Evolutionary conservation across 495 filamentous ascomycete genomes (phyloP).

Genomic region (Sordaria brevicollis): DNA sequence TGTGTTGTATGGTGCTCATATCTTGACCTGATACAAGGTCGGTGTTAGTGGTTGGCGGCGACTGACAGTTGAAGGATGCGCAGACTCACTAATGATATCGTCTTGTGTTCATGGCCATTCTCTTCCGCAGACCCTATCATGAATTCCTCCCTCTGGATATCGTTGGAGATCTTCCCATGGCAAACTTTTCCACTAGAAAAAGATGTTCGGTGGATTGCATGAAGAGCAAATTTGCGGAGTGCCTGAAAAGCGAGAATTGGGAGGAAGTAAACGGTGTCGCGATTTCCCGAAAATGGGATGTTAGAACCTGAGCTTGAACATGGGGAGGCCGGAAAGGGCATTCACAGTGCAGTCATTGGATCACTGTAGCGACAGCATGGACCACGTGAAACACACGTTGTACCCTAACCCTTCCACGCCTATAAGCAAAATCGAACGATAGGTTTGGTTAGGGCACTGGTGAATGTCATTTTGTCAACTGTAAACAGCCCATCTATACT

Average conservation of each 20-base stretch:
- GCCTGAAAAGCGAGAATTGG: background rate
- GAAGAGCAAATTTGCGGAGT: background rate
- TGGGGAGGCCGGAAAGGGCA: background rate
- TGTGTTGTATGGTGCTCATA: background rate
- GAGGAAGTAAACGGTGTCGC: background rate
- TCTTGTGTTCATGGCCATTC: background rate
- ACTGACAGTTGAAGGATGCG: background rate
- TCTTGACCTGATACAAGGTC: background rate
- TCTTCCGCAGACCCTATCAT: background rate
- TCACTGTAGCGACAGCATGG: background rate
- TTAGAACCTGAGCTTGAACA: background rate
- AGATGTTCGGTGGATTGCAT: background rate
- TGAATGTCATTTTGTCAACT: slow-evolving; percentile 38
- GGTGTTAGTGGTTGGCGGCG: background rate
- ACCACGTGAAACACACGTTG: slow-evolving; percentile 10
- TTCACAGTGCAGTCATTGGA: background rate
- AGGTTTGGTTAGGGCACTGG: slow-evolving; percentile 52
- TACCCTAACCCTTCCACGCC: background rate
- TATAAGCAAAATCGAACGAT: slow-evolving; percentile 23
- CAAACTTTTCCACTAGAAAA: background rate
- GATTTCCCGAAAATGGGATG: background rate
- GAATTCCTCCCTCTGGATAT: background rate
- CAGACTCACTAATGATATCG: background rate
- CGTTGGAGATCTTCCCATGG: background rate
- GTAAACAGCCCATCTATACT: slow-evolving; percentile 6